phyloP scores from a whole-genome alignment of 1,284 basidiomycete species.

The Hemileia vastatrix region DNA sequence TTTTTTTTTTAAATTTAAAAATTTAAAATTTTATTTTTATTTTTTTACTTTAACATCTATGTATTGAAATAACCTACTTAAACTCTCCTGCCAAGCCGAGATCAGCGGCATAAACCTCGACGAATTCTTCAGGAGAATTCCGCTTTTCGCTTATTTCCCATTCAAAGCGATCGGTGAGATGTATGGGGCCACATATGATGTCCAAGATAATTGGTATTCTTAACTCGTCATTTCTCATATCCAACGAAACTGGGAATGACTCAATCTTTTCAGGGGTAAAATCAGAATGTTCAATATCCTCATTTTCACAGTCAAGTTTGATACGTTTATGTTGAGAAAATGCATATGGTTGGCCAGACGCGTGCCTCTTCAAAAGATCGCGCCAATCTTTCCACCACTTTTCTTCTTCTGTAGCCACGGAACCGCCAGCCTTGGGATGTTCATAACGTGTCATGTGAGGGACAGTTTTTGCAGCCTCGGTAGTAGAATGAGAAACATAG shows the following conservation, averaged over 20 bases:
- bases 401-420: constrained; percentile 1
- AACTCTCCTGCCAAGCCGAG: constrained; percentile 87
- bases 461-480: neutral
- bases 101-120: constrained; percentile 74
- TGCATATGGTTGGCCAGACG: too few species aligned
- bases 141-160: constrained; percentile 80
- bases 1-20: too few species aligned
- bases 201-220: constrained; percentile 58
- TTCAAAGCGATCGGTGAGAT: constrained; percentile 93
- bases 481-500: neutral
- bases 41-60: too few species aligned
- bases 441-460: neutral
- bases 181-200: constrained; percentile 85
- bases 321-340: neutral
- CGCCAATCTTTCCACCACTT: constrained; percentile 27
- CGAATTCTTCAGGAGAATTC: constrained; percentile 84
- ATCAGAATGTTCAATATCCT: constrained; percentile 27
- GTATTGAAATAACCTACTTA: constrained; percentile 55
- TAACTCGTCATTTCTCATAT: constrained; percentile 27
- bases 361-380: constrained; percentile 1
- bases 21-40: too few species aligned
- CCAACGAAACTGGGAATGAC: neutral
- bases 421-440: neutral
- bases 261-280: constrained; percentile 14
- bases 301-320: constrained; percentile 7